Evolutionary conservation across 2,329 filamentous ascomycete genomes (phyloP).

Genomic region (Claviceps sp.): DNA sequence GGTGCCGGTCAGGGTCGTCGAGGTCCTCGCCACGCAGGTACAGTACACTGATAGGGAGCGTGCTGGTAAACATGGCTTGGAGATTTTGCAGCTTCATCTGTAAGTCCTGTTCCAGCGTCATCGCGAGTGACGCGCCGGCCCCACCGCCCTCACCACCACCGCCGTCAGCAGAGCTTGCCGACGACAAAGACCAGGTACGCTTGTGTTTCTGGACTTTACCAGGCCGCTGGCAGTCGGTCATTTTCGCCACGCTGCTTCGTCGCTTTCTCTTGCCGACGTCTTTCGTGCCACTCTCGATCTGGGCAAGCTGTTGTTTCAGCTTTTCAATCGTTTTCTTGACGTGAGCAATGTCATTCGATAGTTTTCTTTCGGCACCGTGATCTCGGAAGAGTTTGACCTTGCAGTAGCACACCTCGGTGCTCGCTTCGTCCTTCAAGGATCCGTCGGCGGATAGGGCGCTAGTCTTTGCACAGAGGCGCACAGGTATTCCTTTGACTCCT

Average conservation of each 20-base stretch:
- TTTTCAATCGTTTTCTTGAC: constrained; percentile 97
- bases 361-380: constrained; percentile 86
- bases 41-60: constrained; percentile 62
- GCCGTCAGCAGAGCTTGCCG: constrained; percentile 47
- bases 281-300: constrained; percentile 56
- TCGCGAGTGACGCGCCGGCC: constrained; percentile 26
- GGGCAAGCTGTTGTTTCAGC: constrained; percentile 81
- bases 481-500: constrained; percentile 93
- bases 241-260: constrained; percentile 33
- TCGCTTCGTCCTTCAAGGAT: constrained; percentile 31
- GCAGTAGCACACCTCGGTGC: constrained; percentile 74
- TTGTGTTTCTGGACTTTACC: constrained; percentile 87
- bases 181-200: constrained; percentile 90
- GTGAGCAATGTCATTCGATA: constrained; percentile 87
- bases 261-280: constrained; percentile 54
- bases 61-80: constrained; percentile 83
- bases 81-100: constrained; percentile 65
- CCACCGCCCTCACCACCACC: constrained; percentile 19
- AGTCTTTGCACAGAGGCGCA: constrained; percentile 85
- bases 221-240: constrained; percentile 42
- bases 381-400: constrained; percentile 96
- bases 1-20: constrained; percentile 69
- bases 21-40: constrained; percentile 64
- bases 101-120: constrained; percentile 59
- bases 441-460: constrained; percentile 45